Percentiles rank a stretch among this genome's conserved stretches.
phyloP scores from a whole-genome alignment of 331 rosid genomes.

The Telfairia occidentalis region DNA sequence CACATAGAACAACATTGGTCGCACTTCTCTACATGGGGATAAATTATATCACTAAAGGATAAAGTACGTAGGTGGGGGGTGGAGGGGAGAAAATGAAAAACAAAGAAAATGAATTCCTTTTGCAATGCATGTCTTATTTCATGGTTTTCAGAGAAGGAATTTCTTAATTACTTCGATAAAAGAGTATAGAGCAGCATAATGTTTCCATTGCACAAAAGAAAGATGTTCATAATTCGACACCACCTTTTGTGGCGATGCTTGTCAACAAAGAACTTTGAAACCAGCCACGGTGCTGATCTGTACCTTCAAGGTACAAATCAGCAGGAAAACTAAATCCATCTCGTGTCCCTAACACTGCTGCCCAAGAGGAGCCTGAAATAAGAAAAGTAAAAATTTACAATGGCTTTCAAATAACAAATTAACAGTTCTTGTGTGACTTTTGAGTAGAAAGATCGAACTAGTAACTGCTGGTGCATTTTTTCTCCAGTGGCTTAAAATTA shows the following conservation, averaged over 20 bases:
- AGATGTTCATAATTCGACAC: background rate
- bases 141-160: background rate
- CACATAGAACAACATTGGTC: background rate
- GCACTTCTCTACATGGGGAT: background rate
- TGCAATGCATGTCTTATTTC: background rate
- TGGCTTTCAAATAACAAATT: constrained; percentile 12
- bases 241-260: constrained; percentile 84
- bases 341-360: constrained; percentile 72
- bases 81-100: background rate
- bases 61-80: background rate
- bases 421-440: background rate
- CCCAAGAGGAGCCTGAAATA: constrained; percentile 96
- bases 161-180: background rate
- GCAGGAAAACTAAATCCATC: constrained; percentile 71
- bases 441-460: background rate
- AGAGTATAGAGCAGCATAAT: background rate
- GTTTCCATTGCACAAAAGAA: background rate
- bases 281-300: constrained; percentile 99
- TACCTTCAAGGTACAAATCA: constrained; percentile 92
- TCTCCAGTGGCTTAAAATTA: background rate
- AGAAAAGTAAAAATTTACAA: constrained; percentile 18
- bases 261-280: constrained; percentile 95
- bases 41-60: background rate
- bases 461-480: background rate
- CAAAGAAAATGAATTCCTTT: background rate